phyloP scores from a whole-genome alignment of 1,139 yeast genomes.

The Torulaspora pretoriensis region DNA sequence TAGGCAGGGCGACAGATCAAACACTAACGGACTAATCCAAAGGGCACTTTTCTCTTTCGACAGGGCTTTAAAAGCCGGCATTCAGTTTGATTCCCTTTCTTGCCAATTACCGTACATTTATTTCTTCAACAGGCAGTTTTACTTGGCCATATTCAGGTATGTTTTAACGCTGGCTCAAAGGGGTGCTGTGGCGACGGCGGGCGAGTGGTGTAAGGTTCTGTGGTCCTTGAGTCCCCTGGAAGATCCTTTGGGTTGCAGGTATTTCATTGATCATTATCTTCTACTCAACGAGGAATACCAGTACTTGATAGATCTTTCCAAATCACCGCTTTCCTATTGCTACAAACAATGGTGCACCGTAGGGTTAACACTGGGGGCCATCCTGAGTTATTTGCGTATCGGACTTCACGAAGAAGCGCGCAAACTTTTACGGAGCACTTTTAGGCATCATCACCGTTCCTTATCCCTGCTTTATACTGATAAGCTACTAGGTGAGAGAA shows the following conservation, averaged over 20 bases:
- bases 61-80: constrained; percentile 49
- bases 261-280: constrained; percentile 77
- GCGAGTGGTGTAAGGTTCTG: constrained; percentile 66
- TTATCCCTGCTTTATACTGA: constrained; percentile 24
- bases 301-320: constrained; percentile 53
- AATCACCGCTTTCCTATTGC: constrained; percentile 53
- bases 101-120: constrained; percentile 72
- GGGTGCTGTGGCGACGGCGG: constrained; percentile 73
- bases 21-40: constrained; percentile 69
- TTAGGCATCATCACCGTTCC: constrained; percentile 54
- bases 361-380: constrained; percentile 64
- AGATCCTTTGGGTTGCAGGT: constrained; percentile 81
- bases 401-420: constrained; percentile 44
- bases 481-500: constrained; percentile 25
- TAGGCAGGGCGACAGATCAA: constrained; percentile 66
- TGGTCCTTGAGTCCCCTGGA: constrained; percentile 68
- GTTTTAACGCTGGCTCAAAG: constrained; percentile 68
- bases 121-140: constrained; percentile 73
- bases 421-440: constrained; percentile 48
- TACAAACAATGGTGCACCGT: constrained; percentile 71
- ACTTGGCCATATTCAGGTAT: constrained; percentile 68
- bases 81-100: constrained; percentile 54
- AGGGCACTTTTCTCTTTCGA: constrained; percentile 77
- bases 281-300: constrained; percentile 61
- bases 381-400: constrained; percentile 52